A percentile compares a stretch with the other conserved stretches of the same genome.
phyloP scores from a whole-genome alignment of 768 basidiomycete genomes.

The Termitomyces sp. region DNA sequence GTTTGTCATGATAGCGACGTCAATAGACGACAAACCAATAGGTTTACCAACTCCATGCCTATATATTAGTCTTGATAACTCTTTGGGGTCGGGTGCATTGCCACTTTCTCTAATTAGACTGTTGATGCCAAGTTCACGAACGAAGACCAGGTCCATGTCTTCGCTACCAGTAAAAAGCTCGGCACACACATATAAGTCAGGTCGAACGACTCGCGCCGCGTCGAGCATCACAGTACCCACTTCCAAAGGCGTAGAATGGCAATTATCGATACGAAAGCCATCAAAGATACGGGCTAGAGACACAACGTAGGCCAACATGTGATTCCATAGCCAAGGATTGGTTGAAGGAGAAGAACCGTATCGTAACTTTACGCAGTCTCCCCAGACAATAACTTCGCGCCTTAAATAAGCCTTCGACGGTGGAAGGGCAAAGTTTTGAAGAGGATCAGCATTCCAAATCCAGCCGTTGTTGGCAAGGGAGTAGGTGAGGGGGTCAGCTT shows the following conservation, averaged over 20 bases:
- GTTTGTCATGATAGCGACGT: background rate
- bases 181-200: slow-evolving; percentile 93
- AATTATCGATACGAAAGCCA: slow-evolving; percentile 98
- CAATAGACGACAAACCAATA: slow-evolving; percentile 49
- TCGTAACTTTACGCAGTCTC: slow-evolving; percentile 96
- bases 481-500: slow-evolving; percentile 50
- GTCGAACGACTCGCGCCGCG: slow-evolving; percentile 80
- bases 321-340: slow-evolving; percentile 93
- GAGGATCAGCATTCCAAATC: slow-evolving; percentile 96
- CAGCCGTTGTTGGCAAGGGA: slow-evolving; percentile 97
- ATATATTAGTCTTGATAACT: slow-evolving; percentile 84
- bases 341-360: slow-evolving; percentile 76
- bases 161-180: slow-evolving; percentile 96
- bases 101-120: slow-evolving; percentile 93
- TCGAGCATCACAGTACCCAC: slow-evolving; percentile 97
- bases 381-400: slow-evolving; percentile 96
- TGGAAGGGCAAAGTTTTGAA: slow-evolving; percentile 87
- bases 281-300: slow-evolving; percentile 81
- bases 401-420: slow-evolving; percentile 94
- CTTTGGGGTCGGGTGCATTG: slow-evolving; percentile 86
- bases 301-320: slow-evolving; percentile 82
- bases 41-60: slow-evolving; percentile 91
- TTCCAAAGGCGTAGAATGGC: slow-evolving; percentile 93
- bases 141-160: slow-evolving; percentile 89
- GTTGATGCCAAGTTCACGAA: slow-evolving; percentile 88